Evolutionary conservation across 306 rosid species (phyloP).

Genomic region (Inga oerstediana): DNA sequence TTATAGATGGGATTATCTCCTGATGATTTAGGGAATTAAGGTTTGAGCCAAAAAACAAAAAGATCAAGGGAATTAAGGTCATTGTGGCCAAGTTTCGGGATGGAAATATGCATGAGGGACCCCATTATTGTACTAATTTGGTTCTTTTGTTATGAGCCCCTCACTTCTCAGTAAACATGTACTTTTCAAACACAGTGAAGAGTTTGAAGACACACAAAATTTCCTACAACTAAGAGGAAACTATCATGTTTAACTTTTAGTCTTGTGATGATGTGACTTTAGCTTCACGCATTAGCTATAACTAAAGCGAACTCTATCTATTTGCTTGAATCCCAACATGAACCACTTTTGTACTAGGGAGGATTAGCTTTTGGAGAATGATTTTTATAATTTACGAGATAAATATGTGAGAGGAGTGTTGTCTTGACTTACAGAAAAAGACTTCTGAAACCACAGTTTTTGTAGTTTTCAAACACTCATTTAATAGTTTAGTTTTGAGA

Average conservation of each 20-base stretch:
- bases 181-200: not conserved
- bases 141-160: not conserved
- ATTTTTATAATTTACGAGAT: no score
- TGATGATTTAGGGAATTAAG: not conserved
- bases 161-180: not conserved
- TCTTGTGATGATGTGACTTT: not conserved
- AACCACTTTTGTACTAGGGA: no score
- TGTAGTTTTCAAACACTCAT: no score
- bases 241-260: not conserved
- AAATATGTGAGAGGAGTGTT: no score
- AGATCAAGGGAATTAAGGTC: not conserved
- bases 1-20: not conserved
- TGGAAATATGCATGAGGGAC: not conserved
- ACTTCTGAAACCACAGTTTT: no score
- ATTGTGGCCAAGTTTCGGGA: not conserved
- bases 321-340: not conserved
- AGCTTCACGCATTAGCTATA: not conserved
- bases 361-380: no score
- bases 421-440: no score
- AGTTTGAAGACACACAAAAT: not conserved
- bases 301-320: not conserved
- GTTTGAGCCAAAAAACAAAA: not conserved
- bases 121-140: not conserved
- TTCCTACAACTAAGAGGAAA: not conserved
- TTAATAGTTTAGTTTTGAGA: no score